phyloP scores from a whole-genome alignment of 306 rosid species.

The Vicia villosa region DNA sequence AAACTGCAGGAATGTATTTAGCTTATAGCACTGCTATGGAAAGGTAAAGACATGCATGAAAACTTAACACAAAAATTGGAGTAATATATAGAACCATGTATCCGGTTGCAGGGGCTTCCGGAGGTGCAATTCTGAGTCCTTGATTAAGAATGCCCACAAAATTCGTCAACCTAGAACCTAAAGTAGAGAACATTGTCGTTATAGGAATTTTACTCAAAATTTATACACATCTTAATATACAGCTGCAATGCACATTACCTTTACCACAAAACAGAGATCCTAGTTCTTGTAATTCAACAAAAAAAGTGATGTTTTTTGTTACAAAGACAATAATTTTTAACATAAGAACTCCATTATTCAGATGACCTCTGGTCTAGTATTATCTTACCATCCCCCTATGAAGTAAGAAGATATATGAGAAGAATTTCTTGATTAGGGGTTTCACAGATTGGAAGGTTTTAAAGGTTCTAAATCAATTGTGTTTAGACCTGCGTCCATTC shows the following conservation, averaged over 20 bases:
- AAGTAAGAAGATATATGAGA: constrained; percentile 18
- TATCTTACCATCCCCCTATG: constrained; percentile 3
- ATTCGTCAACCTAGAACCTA: constrained; percentile 94
- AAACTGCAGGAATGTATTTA: constrained; percentile 64
- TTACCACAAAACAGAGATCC: constrained; percentile 35
- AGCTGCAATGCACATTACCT: background rate
- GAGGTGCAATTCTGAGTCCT: constrained; percentile 98
- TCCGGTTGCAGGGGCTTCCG: constrained; percentile 98
- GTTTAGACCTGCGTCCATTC: constrained; percentile 20
- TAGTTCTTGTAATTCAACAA: constrained; percentile 12
- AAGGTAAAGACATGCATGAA: constrained; percentile 21
- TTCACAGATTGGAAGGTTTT: constrained; percentile 18
- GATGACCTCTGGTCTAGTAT: constrained; percentile 23
- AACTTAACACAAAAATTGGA: constrained; percentile 24
- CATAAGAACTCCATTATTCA: constrained; percentile 9
- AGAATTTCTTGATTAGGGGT: background rate
- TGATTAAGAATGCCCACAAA: constrained; percentile 94
- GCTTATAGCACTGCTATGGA: constrained; percentile 10
- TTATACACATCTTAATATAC: constrained; percentile 13
- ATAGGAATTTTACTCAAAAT: constrained; percentile 21
- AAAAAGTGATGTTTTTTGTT: background rate
- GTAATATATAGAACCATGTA: constrained; percentile 66
- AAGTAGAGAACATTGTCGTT: constrained; percentile 21
- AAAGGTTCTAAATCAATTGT: background rate
- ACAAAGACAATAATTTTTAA: constrained; percentile 1